A percentile compares a stretch with the other conserved stretches of the same genome.
phyloP scores from a whole-genome alignment of 352 stramenopile species.

The Poterioochromonas sp. region DNA sequence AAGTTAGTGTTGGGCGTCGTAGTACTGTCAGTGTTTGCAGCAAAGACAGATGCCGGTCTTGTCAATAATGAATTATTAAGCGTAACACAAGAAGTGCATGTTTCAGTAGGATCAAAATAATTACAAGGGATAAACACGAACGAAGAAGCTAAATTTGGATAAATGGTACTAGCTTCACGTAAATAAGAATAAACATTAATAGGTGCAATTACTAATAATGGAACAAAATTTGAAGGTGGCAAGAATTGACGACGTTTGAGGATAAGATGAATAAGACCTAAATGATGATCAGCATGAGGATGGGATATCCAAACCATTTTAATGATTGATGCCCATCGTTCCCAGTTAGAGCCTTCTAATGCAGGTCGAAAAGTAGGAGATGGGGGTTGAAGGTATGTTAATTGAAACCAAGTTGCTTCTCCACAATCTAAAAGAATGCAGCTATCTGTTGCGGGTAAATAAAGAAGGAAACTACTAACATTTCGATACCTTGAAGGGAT shows the following conservation, averaged over 20 bases:
- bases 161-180: not conserved
- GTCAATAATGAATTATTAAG: no score
- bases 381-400: not conserved
- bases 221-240: slow-evolving; percentile 48
- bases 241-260: slow-evolving; percentile 51
- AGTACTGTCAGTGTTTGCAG: no score
- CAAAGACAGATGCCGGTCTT: no score
- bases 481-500: slow-evolving; percentile 96
- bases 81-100: not conserved
- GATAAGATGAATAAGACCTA: slow-evolving; percentile 64
- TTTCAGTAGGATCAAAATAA: not conserved
- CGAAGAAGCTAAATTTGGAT: not conserved
- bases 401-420: slow-evolving; percentile 26
- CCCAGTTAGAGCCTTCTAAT: not conserved
- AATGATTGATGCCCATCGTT: slow-evolving; percentile 50
- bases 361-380: not conserved
- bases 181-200: slow-evolving; percentile 51
- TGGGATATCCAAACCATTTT: slow-evolving; percentile 48
- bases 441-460: not conserved
- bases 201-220: slow-evolving; percentile 82
- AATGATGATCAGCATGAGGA: slow-evolving; percentile 47
- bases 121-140: not conserved
- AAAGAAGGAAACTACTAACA: slow-evolving; percentile 80
- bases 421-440: slow-evolving; percentile 37
- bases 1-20: no score